Base-by-base conservation (phyloP, 2,329 filamentous ascomycete species). In the Aspergillus pseudoglaucus region DNA sequence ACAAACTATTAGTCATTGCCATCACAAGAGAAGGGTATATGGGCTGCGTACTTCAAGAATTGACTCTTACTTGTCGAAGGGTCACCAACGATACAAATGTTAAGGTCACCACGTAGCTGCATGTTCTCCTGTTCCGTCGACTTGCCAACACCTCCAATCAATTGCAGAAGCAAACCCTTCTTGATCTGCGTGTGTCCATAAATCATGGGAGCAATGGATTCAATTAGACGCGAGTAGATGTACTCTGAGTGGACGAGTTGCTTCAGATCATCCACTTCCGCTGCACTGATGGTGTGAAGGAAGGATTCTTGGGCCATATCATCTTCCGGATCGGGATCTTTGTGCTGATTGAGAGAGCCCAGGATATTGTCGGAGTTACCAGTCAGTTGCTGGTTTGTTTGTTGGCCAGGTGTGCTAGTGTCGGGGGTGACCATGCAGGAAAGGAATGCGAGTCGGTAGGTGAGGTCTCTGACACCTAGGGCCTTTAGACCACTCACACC, bases 171-270 rank as follows among this genome's bases (percentile, higher is more conserved):
- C 20, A 98, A 76, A 25, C 93, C 93, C 70, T 98, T 98, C 74
- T 98, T 98, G 63, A 98, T 91, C 48, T 96, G 89, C 53, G 93
- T 89, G 65, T 98, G 93, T 12, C 93, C 93, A 61, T 95, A 98
- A 3, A 98, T 90, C 79, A 91, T 98, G 1, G 93, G 93, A 1
- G 93, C 93, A 42, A 98, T 84, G 0, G 90, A 96, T 60, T 95
- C 88, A 32, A 98, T 90, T 8, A 98, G 76, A 22, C 90, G 83
- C 59, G 88, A 85, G 73, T 96, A 98, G 58, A 97, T 96, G 65
- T 95, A 90, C 53, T 94, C 89, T 47, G 86, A 89, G 69, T 97
- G 91, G 22, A 98, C 93, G 84, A 98, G 93, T 48, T 83, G 77
- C 69, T 90, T 86, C 55, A 98, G 75, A 61, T 98, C 91, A 37